These are phyloP conservation scores for Suhomyces terraborum DNA, from an alignment of 1,139 yeast species.

Conservation along the genomic window DNA sequence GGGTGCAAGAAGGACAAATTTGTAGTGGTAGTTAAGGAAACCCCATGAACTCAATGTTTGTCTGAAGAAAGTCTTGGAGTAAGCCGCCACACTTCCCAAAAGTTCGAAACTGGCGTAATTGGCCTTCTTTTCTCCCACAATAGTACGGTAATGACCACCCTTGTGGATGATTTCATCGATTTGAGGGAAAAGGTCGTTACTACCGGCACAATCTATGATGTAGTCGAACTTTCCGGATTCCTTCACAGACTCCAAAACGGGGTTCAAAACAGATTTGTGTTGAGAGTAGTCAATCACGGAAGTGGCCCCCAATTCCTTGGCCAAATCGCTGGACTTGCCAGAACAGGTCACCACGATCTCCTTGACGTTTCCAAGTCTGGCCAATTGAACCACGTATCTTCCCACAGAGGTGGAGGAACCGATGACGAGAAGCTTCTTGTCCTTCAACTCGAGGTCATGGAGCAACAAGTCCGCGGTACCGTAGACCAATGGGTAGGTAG, in stretches of 20 bases:
- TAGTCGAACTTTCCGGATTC: slow-evolving; percentile 38
- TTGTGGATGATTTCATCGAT: slow-evolving; percentile 37
- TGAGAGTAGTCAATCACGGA: slow-evolving; percentile 51
- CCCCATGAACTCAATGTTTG: slow-evolving; percentile 18
- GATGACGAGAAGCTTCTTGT: slow-evolving; percentile 52
- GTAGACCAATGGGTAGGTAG: slow-evolving; percentile 57
- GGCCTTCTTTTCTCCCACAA: slow-evolving; percentile 51
- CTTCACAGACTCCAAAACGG: slow-evolving; percentile 32
- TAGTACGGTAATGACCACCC: slow-evolving; percentile 38
- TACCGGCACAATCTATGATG: slow-evolving; percentile 36
- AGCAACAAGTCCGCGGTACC: slow-evolving; percentile 58
- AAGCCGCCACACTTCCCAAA: slow-evolving; percentile 8
- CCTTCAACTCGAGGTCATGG: slow-evolving; percentile 29
- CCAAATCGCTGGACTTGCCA: slow-evolving; percentile 39
- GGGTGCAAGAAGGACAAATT: slow-evolving; percentile 16
- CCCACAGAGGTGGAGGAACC: slow-evolving; percentile 84
- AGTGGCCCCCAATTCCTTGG: slow-evolving; percentile 54
- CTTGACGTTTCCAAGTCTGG: slow-evolving; percentile 48
- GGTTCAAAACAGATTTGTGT: slow-evolving; percentile 27
- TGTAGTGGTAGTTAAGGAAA: slow-evolving; percentile 19
- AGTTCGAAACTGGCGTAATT: slow-evolving; percentile 23
- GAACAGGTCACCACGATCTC: slow-evolving; percentile 49
- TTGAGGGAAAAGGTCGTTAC: slow-evolving; percentile 24
- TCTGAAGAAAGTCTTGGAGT: slow-evolving; percentile 10
- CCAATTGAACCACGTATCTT: slow-evolving; percentile 56